Evolutionary conservation across 768 basidiomycete genomes (phyloP).

Genomic region (Naganishia antarctica): DNA sequence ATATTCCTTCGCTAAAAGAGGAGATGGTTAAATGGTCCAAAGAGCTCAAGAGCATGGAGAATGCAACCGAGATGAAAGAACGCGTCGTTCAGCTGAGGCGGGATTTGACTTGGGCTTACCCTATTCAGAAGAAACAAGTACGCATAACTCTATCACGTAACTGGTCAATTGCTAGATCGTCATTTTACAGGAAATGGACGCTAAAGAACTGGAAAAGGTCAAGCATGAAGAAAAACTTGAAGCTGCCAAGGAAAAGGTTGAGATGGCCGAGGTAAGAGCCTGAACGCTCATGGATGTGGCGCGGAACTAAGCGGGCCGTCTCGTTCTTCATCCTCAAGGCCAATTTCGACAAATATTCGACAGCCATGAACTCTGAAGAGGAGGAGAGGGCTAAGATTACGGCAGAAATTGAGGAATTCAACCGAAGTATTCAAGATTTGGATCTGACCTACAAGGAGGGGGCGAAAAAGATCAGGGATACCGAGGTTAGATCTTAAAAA

Average conservation of each 20-base stretch:
- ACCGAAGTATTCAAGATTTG: not conserved
- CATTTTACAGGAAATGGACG: not conserved
- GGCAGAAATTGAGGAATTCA: conserved; percentile 11
- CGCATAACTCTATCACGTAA: conserved; percentile 35
- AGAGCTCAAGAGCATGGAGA: conserved; percentile 62
- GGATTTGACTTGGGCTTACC: conserved; percentile 83
- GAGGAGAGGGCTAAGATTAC: not conserved
- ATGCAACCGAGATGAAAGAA: conserved; percentile 68
- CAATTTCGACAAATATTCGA: not conserved
- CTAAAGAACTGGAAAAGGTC: conserved; percentile 51
- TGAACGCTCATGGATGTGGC: not conserved
- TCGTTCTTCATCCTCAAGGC: not conserved
- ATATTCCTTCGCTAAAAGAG: conserved; percentile 51
- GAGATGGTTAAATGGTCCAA: conserved; percentile 21
- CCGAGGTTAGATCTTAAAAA: not conserved
- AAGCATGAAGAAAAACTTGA: conserved; percentile 52
- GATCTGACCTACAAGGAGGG: conserved; percentile 10
- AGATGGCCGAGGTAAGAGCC: conserved; percentile 9
- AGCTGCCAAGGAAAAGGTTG: conserved; percentile 5
- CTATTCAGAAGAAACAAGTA: conserved; percentile 65
- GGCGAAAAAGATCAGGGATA: conserved; percentile 6
- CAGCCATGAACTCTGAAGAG: conserved; percentile 6
- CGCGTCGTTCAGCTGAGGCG: conserved; percentile 64
- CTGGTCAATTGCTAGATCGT: not conserved
- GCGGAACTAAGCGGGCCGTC: no score